phyloP scores from a whole-genome alignment of 2,329 filamentous ascomycete species.

The Exophiala xenobiotica region DNA sequence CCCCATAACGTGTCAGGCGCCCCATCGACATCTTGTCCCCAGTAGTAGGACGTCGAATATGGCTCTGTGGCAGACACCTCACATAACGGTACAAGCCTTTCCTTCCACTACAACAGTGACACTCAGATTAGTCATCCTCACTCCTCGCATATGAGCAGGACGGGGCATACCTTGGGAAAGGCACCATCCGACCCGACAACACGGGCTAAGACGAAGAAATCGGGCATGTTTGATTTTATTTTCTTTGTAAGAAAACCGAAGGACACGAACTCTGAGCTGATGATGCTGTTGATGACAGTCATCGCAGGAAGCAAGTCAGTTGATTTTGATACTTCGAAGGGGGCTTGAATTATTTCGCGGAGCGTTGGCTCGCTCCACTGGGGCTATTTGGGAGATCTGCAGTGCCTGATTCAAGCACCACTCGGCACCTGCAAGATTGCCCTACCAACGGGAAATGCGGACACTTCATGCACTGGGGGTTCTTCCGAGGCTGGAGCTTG shows the following conservation, averaged over 20 bases:
- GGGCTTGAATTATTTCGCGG: too few species aligned
- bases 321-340: too few species aligned
- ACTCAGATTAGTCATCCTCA: too few species aligned
- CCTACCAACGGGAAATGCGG: neutral
- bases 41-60: conserved; percentile 16
- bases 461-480: neutral
- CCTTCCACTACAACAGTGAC: conserved; percentile 14
- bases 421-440: too few species aligned
- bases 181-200: conserved; percentile 13
- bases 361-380: too few species aligned
- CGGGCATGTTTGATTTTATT: neutral
- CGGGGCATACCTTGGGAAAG: conserved; percentile 8
- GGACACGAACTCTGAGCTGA: neutral
- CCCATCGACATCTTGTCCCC: conserved; percentile 12
- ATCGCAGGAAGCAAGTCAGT: neutral
- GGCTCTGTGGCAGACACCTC: conserved; percentile 14
- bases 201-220: conserved; percentile 13
- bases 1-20: conserved; percentile 16
- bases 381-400: too few species aligned
- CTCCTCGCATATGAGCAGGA: conserved; percentile 38
- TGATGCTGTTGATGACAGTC: neutral
- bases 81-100: conserved; percentile 5
- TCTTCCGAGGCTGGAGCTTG: neutral
- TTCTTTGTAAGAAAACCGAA: neutral
- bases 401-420: too few species aligned